phyloP scores from a whole-genome alignment of 2,329 filamentous ascomycete species.

The Claviceps paspali region DNA sequence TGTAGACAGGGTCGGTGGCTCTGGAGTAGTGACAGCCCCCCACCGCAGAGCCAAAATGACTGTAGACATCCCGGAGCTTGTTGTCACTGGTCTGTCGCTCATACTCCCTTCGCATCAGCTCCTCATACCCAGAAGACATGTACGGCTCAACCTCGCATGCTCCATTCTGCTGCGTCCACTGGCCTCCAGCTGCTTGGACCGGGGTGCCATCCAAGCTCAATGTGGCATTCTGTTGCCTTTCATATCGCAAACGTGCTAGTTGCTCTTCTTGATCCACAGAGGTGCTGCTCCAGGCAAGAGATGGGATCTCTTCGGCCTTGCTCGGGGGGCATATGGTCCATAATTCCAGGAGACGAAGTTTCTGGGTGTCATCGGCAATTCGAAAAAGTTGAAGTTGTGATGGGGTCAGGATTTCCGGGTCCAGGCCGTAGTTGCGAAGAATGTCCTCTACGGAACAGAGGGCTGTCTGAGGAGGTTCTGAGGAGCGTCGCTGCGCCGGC shows the following conservation, averaged over 20 bases:
- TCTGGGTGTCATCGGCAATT: constrained; percentile 56
- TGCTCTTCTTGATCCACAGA: constrained; percentile 42
- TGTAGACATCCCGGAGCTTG: constrained; percentile 26
- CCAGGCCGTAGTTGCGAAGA: constrained; percentile 51
- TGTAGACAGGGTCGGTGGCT: constrained; percentile 57
- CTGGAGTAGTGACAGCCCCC: constrained; percentile 31
- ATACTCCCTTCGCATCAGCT: constrained; percentile 48
- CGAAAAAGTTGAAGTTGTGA: constrained; percentile 69
- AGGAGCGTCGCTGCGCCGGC: constrained; percentile 30
- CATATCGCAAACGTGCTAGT: constrained; percentile 45
- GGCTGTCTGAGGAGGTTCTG: constrained; percentile 33
- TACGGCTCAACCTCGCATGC: constrained; percentile 56
- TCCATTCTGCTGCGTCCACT: constrained; percentile 27
- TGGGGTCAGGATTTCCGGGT: constrained; percentile 52
- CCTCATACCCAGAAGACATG: constrained; percentile 68
- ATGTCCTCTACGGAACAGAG: constrained; percentile 39
- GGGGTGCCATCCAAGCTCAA: constrained; percentile 41
- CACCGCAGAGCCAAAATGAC: constrained; percentile 26
- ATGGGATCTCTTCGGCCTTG: constrained; percentile 36
- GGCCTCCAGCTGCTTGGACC: constrained; percentile 36
- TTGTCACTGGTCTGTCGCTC: constrained; percentile 24
- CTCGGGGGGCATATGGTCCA: constrained; percentile 70
- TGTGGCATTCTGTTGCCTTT: constrained; percentile 26
- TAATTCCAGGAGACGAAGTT: constrained; percentile 61
- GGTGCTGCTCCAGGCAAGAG: constrained; percentile 36